Evolutionary conservation across 352 stramenopile genomes (phyloP).

Genomic region (Phytophthora lateralis): DNA sequence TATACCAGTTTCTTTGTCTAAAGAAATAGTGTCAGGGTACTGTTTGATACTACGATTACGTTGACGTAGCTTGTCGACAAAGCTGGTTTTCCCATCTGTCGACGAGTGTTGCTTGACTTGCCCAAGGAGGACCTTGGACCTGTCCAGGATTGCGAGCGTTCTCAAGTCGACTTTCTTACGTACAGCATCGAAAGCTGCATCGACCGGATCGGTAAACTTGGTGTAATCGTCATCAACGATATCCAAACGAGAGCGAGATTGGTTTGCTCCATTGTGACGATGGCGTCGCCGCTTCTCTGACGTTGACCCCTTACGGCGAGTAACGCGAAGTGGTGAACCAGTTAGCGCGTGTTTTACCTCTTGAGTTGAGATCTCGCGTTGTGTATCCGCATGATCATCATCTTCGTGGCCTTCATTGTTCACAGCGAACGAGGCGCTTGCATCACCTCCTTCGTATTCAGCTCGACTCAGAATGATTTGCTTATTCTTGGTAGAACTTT

Average conservation of each 20-base stretch:
- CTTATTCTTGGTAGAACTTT: conserved; percentile 14
- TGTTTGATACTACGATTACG: conserved; percentile 6
- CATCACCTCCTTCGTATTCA: conserved; percentile 22
- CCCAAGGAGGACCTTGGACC: conserved; percentile 48
- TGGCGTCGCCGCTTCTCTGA: conserved; percentile 9
- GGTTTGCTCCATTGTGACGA: conserved; percentile 12
- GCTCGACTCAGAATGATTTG: conserved; percentile 23
- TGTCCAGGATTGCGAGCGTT: conserved; percentile 63
- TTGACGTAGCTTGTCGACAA: conserved; percentile 42
- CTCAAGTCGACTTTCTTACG: conserved; percentile 53
- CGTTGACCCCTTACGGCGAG: conserved; percentile 1
- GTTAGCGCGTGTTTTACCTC: background rate
- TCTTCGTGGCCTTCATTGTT: conserved; percentile 6
- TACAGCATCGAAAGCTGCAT: conserved; percentile 42
- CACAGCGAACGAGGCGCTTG: background rate
- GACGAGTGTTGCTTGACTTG: conserved; percentile 24
- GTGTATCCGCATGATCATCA: background rate
- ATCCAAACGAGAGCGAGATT: background rate
- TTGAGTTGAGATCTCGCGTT: conserved; percentile 4
- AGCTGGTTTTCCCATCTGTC: conserved; percentile 20
- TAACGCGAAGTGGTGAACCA: conserved; percentile 13
- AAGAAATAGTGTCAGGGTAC: background rate
- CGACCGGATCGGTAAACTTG: conserved; percentile 24
- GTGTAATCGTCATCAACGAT: conserved; percentile 19
- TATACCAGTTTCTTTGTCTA: background rate